Percentiles rank a stretch among this genome's conserved stretches.
phyloP scores from a whole-genome alignment of 208 protist genomes.

The Angomonas deanei region DNA sequence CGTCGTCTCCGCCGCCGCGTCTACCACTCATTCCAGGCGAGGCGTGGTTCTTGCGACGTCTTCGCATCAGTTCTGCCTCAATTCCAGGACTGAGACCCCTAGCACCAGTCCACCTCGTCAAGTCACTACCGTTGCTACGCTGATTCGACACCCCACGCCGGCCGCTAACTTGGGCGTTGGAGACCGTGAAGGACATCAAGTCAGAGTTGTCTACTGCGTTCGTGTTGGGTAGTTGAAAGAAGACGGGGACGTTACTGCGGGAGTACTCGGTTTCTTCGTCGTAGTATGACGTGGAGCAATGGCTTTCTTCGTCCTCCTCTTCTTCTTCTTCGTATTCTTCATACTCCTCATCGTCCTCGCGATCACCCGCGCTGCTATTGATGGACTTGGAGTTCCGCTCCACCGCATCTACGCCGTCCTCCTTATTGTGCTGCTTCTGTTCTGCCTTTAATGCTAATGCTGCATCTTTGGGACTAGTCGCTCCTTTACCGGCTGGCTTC shows the following conservation, averaged over 20 bases:
- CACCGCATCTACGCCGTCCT: neutral
- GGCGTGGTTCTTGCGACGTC: neutral
- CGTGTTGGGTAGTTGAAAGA: neutral
- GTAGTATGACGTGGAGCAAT: slow-evolving; percentile 1
- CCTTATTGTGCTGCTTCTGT: neutral
- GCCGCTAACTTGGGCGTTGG: neutral
- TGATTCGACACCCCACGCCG: neutral
- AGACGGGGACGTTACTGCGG: neutral
- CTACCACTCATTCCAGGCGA: neutral
- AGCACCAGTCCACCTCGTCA: neutral
- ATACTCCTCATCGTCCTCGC: neutral
- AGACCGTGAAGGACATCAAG: neutral
- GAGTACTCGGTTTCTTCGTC: neutral
- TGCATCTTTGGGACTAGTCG: neutral
- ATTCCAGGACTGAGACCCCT: neutral
- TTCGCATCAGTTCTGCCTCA: neutral
- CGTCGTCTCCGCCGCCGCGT: neutral
- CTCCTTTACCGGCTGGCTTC: neutral
- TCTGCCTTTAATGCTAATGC: neutral
- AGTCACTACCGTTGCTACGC: neutral
- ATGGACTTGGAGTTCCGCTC: neutral
- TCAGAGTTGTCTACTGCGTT: neutral
- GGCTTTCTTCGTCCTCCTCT: neutral
- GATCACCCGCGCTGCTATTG: neutral
- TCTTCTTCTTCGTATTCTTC: slow-evolving; percentile 2